Base-by-base conservation (phyloP, 257 asterid species). In the Plantago elongata region DNA sequence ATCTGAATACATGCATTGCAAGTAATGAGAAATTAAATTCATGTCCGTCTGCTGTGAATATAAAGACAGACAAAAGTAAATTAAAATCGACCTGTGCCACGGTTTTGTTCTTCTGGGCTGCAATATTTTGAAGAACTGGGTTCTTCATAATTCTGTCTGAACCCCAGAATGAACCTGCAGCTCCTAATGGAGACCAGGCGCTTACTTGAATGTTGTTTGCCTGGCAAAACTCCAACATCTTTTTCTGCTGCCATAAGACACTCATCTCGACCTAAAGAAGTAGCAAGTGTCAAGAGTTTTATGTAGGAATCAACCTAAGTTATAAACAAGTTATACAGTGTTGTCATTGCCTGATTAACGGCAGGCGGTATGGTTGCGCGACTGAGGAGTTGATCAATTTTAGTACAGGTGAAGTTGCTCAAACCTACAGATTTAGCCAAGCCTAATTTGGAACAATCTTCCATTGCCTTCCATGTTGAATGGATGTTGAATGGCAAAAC, bases 121-220 rank as follows among this genome's bases (percentile, higher is more conserved):
- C 82, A 67, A 83, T 79, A 15, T 63, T 55, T 29, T 75, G 62
- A 2, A 84, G 79, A 22, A 75, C 3, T 22, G 74, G 68, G 57
- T 64, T 74, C 45, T 79, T 69, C 83, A 81, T 74, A 3, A 84
- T 82, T 46, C 54, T 63, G n/a, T 29, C 52, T 14, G 56, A 13
- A 14, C 92, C 88, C 89, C 88, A 79, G 0, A 34, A 10, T 1
- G 63, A 69, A 11, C 85, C 87, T 37, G 74, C 69, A 7, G 79
- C 74, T 51, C 80, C 86, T 40, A 82, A 77, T 0, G 89, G 89
- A 63, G 87, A 79, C 80, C 83, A 84, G 2, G 83, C 93, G 16
- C 79, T 49, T 3, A 84, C 66, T 15, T 55, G 63, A 54, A 84
- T 74, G 11, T 64, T 59, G 52, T 78, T 77, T 38, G 70, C 73